A percentile compares a stretch with the other conserved stretches of the same genome.
Conservation (phyloP, 2,329 filamentous ascomycete genomes). For the Phialophora verrucosa region DNA sequence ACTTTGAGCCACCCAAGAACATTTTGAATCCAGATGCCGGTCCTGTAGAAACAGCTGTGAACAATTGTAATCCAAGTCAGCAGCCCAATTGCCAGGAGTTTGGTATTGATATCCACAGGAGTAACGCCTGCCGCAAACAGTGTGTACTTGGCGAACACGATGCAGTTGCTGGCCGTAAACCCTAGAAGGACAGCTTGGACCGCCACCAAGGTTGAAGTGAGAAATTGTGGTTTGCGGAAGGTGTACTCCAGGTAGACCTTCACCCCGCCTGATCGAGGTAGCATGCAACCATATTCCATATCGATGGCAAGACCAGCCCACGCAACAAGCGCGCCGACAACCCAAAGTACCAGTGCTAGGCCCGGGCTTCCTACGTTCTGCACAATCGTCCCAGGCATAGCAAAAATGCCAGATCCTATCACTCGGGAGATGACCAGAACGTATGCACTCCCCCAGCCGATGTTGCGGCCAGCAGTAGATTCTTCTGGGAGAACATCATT, state of each 20-base stretch:
- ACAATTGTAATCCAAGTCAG: constrained; percentile 63
- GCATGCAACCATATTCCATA: constrained; percentile 73
- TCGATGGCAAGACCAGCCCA: constrained; percentile 66
- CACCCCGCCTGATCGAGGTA: constrained; percentile 70
- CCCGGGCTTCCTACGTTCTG: constrained; percentile 70
- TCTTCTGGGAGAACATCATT: constrained; percentile 66
- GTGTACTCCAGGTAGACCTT: constrained; percentile 76
- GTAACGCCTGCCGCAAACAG: constrained; percentile 63
- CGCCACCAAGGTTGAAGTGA: constrained; percentile 68
- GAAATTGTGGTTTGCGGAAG: constrained; percentile 66
- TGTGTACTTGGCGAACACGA: constrained; percentile 70
- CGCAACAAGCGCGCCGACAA: constrained; percentile 65
- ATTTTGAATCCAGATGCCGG: constrained; percentile 39
- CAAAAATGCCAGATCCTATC: constrained; percentile 74
- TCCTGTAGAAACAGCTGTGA: constrained; percentile 61
- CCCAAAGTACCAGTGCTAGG: constrained; percentile 67
- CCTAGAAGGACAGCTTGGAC: constrained; percentile 65
- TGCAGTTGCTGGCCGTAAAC: constrained; percentile 72
- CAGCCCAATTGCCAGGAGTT: constrained; percentile 62
- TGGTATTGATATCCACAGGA: constrained; percentile 59
- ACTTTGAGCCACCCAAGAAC: constrained; percentile 38
- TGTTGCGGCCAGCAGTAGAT: constrained; percentile 62
- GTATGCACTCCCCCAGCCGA: constrained; percentile 68
- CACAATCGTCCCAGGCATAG: constrained; percentile 71
- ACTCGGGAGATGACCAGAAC: constrained; percentile 72